Percentiles rank a stretch among this genome's conserved stretches.
phyloP scores from a whole-genome alignment of 2,329 filamentous ascomycete genomes.

The Colletotrichum truncatum region DNA sequence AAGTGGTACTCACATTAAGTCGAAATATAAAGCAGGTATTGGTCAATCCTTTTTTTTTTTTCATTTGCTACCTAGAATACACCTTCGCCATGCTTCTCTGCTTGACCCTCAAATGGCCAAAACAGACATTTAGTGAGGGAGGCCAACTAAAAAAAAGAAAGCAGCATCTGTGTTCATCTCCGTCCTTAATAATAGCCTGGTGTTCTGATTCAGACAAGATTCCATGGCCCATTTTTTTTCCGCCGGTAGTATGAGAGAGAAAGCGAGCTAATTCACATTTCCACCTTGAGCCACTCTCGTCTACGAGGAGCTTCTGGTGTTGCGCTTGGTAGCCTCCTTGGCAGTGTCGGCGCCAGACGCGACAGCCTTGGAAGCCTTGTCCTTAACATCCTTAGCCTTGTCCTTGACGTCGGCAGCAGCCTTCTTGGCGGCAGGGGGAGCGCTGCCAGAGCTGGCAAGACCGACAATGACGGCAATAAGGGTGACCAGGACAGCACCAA shows the following conservation, averaged over 20 bases:
- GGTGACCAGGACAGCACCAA: constrained; percentile 76
- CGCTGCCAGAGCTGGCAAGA: constrained; percentile 69
- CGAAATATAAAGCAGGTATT: too few relatives aligned
- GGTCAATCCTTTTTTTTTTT: constrained; percentile 20
- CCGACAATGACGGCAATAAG: constrained; percentile 76
- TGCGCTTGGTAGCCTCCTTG: constrained; percentile 76
- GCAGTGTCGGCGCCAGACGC: constrained; percentile 74
- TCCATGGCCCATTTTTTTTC: neutral
- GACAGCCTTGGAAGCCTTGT: constrained; percentile 71
- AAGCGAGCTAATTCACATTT: constrained; percentile 23
- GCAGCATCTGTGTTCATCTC: constrained; percentile 13
- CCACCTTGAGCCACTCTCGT: constrained; percentile 21
- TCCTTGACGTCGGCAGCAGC: constrained; percentile 71
- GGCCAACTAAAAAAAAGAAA: constrained; percentile 22
- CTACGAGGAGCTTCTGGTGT: constrained; percentile 65
- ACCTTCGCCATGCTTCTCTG: constrained; percentile 30
- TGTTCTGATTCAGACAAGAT: constrained; percentile 11
- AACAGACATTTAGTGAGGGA: constrained; percentile 25
- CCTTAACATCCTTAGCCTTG: constrained; percentile 80
- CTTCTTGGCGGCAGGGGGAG: constrained; percentile 77
- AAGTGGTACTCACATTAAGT: too few relatives aligned
- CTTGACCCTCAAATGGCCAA: constrained; percentile 21
- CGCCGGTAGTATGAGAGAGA: constrained; percentile 19
- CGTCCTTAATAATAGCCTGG: neutral
- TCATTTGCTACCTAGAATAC: constrained; percentile 16